Base-by-base conservation (phyloP, 371 early-diverging fungal genomes). In the Cladochytrium tenue region DNA sequence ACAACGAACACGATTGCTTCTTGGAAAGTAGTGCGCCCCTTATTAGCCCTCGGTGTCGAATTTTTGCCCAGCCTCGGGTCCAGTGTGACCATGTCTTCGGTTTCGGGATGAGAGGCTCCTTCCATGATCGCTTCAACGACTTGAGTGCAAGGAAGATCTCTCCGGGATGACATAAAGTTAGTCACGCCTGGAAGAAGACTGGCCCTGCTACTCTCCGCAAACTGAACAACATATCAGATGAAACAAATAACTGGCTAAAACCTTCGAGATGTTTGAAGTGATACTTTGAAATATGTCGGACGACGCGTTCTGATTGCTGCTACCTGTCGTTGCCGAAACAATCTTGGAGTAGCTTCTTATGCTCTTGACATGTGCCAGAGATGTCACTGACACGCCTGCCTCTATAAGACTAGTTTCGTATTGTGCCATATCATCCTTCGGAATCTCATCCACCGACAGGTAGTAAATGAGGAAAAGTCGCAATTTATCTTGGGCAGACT, bases 1-100 rank as follows among this genome's bases (percentile, higher is more conserved):
- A 96, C 89, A 17, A 95, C 92, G 84, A 98, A 97, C 34, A 98
- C 96, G 67, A 97, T 90, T 0, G 95, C 94, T 59, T 94, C 93
- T 65, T 92, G 89, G 76, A 90, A 92, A 0, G 88, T 67, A 5
- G 43, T 32, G 32, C 62, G 70, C 1, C 79, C 79, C 56, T 85
- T 89, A 60, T 81, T 78, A 63, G 77, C 78, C 55, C 17, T 26
- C 2, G 58, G 33, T 25, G n/a, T 25, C 10, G n/a, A 7, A 13
- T 25, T 7, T n/a, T 17, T 23, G 15, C 62, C 64, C 32, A 78
- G 78, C 68, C 91, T 93, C 15, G 98, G 96, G 75, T 98, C 97
- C 70, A 95, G 89, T 68, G 87, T 89, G 31, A 93, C 75, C 76
- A 88, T 93, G 56, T 93, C 94, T 28, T 93, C 95, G 27, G 89